Base-by-base conservation (phyloP, 2,329 filamentous ascomycete genomes). In the Penicillium italicum region DNA sequence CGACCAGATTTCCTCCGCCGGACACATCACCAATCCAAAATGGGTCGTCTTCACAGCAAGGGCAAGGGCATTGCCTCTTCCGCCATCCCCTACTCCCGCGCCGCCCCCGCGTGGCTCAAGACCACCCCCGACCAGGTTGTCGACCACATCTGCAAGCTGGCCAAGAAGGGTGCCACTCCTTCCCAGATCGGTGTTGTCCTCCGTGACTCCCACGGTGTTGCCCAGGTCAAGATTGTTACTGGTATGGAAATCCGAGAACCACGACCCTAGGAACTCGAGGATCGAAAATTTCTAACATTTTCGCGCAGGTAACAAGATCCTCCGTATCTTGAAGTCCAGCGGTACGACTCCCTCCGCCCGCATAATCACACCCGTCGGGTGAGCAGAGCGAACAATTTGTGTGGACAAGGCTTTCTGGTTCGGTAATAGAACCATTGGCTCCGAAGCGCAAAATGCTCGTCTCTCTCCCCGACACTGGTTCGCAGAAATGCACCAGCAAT, bases 161-260 rank as follows among this genome's bases (percentile, higher is more conserved):
- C 94, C 76, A 92, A 90, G 84, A 97, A 97, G 89, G 94, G 95
- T 83, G 91, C 91, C 70, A 96, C 93, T 68, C 94, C 94, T 73
- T 97, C 92, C 66, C 93, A 97, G 85, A 99, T 99, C 74, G 94
- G 95, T 89, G 93, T 97, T 77, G 83, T 97, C 74, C 90, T 99
- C 77, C 87, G 95, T 84, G 95, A 99, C 82, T 91, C 88, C 76
- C 94, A 99, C 83, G 95, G 95, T 77, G 85, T 99, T 80, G 90
- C 94, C 72, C 94, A 97, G 83, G 93, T 97, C 81, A 95, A 94
- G 85, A 83, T 96, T 75, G 91, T 97, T 69, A 96, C 92, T 77
- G 91, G 91, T 95, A 90, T 74, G 88, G 56, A 57, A 47, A 46
- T 18, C 36, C 36, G 31, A 28, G 37, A 48, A 54, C 8, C 18